Base-by-base conservation (phyloP, 441 rosid genomes). In the Gossypium davidsonii region DNA sequence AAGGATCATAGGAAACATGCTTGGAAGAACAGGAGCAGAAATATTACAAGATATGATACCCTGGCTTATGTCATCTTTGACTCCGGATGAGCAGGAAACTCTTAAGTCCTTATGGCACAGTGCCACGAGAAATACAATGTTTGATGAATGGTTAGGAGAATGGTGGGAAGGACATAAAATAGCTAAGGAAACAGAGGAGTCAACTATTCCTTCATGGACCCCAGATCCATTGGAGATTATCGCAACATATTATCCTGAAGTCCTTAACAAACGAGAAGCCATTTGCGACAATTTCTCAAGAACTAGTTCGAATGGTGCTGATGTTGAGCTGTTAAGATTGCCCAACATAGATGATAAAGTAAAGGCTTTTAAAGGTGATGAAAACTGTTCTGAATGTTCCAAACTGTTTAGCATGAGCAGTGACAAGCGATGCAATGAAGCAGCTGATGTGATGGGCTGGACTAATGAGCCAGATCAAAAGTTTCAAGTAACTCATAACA, bases 91-190 rank as follows among this genome's bases (percentile, higher is more conserved):
- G 76, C 91, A 86, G 61, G 78, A 73, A 56, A 73, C 75, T 2
- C 72, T 85, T 76, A 86, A 87, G 96, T 86, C 88, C 56, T 78
- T 87, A 63, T 90, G 88, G 97, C 80, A 81, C 39, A 84, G 80
- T 73, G 85, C 88, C 67, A 83, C 98, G 2, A 94, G 85, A 80
- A 85, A 87, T 76, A 92, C 98, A 58, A 91, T 85, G 92, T 94
- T 94, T 82, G 84, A 76, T 1, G 91, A 92, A 72, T 94, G 99
- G 98, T 74, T 94, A 72, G 78, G 76, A 75, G 97, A 94, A 83
- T 92, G 97, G 97, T 88, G 89, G 88, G 89, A 85, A 52, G 90
- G 89, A 15, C 70, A 88, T 70, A 58, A 67, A 34, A 57, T 67
- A 67, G 70, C 73, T 52, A 85, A 73, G 70, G 81, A 77, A 68